Evolutionary conservation across 371 early-diverging fungal species (phyloP).

Genomic region (Mortierella sp.): DNA sequence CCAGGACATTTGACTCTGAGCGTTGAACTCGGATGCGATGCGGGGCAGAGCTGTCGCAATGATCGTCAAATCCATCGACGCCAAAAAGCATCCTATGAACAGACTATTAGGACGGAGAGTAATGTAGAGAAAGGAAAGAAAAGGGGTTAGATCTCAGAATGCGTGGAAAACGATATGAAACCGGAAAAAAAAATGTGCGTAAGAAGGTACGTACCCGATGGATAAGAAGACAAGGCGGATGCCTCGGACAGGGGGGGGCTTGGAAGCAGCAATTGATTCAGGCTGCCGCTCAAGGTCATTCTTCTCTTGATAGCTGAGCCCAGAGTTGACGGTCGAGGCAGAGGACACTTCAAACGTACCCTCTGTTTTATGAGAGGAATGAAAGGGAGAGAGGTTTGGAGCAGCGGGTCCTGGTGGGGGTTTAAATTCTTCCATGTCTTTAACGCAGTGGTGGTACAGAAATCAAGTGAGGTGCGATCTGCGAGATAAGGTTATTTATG

Average conservation of each 20-base stretch:
- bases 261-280: not conserved
- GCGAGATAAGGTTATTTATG: not conserved
- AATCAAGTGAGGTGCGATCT: not conserved
- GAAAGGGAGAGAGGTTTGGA: not conserved
- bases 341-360: not conserved
- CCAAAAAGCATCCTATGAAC: conserved; percentile 66
- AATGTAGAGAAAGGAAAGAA: not conserved
- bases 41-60: conserved; percentile 55
- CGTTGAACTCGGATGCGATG: conserved; percentile 54
- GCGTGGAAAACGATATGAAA: not conserved
- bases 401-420: not conserved
- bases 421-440: not conserved
- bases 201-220: conserved; percentile 5
- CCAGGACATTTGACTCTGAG: conserved; percentile 63
- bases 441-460: not conserved
- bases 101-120: not conserved
- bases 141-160: not conserved
- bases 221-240: not conserved
- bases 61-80: conserved; percentile 66
- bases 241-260: not conserved
- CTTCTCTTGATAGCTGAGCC: not conserved
- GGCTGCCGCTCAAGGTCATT: not conserved
- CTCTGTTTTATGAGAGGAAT: not conserved
- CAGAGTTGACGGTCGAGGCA: not conserved
- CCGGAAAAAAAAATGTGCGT: not conserved